Evolutionary conservation across 2,329 filamentous ascomycete species (phyloP).

Genomic region (Botryosphaeria dothidea): DNA sequence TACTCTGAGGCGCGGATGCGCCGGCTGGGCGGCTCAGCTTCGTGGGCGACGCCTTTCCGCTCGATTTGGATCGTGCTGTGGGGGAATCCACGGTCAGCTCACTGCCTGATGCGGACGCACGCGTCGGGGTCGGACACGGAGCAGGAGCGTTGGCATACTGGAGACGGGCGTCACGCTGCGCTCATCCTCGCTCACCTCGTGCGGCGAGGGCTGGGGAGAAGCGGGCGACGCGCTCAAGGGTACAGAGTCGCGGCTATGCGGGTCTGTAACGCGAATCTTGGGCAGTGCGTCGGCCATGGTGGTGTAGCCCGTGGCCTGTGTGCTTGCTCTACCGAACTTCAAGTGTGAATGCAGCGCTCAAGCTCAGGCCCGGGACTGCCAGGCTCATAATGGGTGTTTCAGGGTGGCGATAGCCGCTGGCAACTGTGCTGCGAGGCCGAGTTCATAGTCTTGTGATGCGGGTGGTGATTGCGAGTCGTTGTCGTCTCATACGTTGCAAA

Average conservation of each 20-base stretch:
- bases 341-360: conserved; percentile 1
- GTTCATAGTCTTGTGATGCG: background rate
- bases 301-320: conserved; percentile 15
- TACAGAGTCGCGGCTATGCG: conserved; percentile 35
- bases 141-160: background rate
- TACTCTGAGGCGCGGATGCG: background rate
- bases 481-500: conserved; percentile 13
- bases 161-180: conserved; percentile 13
- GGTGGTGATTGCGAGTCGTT: conserved; percentile 8
- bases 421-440: background rate
- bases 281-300: conserved; percentile 42
- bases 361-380: background rate
- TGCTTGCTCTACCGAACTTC: background rate
- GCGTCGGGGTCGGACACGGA: background rate
- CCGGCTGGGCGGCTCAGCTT: background rate
- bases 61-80: conserved; percentile 13
- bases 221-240: conserved; percentile 26
- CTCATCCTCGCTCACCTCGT: conserved; percentile 6
- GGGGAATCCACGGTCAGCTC: background rate
- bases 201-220: conserved; percentile 17
- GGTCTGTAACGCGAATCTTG: conserved; percentile 47
- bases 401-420: conserved; percentile 11
- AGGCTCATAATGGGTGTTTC: conserved; percentile 18
- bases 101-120: background rate
- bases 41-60: conserved; percentile 15